Evolutionary conservation across 108 stramenopile species (phyloP).

Genomic region (Chaetoceros tenuissimus): DNA sequence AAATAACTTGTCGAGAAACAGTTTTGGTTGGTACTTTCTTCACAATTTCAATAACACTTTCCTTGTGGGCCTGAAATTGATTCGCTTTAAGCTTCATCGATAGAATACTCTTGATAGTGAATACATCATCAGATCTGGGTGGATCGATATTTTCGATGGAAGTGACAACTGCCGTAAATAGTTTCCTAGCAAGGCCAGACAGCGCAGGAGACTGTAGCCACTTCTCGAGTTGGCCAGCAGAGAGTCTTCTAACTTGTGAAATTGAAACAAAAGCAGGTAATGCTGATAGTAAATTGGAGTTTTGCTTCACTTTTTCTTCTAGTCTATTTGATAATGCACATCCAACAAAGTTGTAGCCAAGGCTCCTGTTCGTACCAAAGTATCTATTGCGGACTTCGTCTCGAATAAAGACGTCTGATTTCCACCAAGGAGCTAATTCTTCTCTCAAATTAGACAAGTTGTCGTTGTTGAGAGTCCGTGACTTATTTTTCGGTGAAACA

Average conservation of each 20-base stretch:
- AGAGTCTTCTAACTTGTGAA: conserved; percentile 38
- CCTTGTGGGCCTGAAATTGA: conserved; percentile 51
- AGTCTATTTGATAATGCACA: conserved; percentile 40
- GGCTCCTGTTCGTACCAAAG: conserved; percentile 36
- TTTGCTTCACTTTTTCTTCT: conserved; percentile 69
- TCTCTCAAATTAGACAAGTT: not conserved
- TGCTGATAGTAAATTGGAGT: conserved; percentile 48
- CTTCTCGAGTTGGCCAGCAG: conserved; percentile 46
- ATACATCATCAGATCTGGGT: conserved; percentile 48
- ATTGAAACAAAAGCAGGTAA: conserved; percentile 48
- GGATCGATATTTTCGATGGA: conserved; percentile 45
- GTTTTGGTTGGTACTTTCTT: conserved; percentile 32
- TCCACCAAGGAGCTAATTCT: conserved; percentile 14
- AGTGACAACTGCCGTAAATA: conserved; percentile 45
- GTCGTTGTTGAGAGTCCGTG: conserved; percentile 1
- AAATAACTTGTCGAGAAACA: conserved; percentile 49
- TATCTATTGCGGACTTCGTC: conserved; percentile 43
- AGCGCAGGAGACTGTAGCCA: conserved; percentile 80
- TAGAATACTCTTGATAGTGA: conserved; percentile 48
- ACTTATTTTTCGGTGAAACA: not conserved
- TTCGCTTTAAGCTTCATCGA: conserved; percentile 67
- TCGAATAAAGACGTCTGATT: conserved; percentile 27
- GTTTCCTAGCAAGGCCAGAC: conserved; percentile 53
- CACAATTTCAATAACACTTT: conserved; percentile 53
- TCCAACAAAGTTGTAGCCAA: conserved; percentile 30